phyloP scores from a whole-genome alignment of 176 grass and related monocot species.

The Cenchrus purpureus region DNA sequence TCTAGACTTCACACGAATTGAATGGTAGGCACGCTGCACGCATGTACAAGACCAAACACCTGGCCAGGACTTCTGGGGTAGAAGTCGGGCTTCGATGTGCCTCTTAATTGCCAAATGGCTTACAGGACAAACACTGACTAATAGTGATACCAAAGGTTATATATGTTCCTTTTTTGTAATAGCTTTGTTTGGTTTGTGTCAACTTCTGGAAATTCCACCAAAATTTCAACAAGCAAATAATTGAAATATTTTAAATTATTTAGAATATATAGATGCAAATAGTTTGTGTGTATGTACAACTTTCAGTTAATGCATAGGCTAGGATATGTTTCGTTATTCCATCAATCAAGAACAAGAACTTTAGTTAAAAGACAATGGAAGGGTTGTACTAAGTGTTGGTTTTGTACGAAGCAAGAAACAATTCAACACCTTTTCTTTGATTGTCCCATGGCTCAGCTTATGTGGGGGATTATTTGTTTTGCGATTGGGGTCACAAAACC shows the following conservation, averaged over 20 bases:
- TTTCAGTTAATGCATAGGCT: background rate
- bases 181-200: background rate
- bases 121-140: background rate
- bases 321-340: background rate
- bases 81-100: too few species aligned
- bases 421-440: too few species aligned
- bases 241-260: background rate
- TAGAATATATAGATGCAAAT: background rate
- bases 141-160: too few species aligned
- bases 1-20: constrained; percentile 10
- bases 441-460: too few species aligned
- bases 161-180: too few species aligned
- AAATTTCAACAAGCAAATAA: background rate
- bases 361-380: background rate
- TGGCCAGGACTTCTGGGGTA: too few species aligned
- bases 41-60: too few species aligned
- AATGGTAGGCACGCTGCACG: background rate
- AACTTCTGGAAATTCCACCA: background rate
- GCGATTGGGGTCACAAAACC: too few species aligned
- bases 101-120: constrained; percentile 27
- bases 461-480: too few species aligned
- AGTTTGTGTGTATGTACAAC: background rate
- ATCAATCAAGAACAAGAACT: background rate
- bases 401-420: too few species aligned
- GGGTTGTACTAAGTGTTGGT: too few species aligned